Evolutionary conservation across 371 early-diverging fungal genomes (phyloP), one percentile per base, ranked within the genome.

Genomic region (Mortierella sp.): DNA sequence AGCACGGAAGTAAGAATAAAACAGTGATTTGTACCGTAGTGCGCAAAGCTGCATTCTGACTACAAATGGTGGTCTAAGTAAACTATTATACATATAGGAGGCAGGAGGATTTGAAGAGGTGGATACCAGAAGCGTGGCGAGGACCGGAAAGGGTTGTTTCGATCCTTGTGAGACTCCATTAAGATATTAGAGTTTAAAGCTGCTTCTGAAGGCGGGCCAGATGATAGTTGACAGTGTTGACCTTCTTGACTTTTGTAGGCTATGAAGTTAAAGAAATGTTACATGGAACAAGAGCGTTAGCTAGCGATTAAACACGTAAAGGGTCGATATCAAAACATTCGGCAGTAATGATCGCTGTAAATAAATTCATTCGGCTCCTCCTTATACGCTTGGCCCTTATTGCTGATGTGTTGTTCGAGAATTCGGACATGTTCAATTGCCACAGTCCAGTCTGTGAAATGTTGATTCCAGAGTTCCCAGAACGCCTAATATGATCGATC

Each of bases 181-280:
- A 32, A 58, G 11, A 15, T 43, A 28, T 0, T 9, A 9, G 48
- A 10, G 52, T 65, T 65, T 89, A 91, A 63, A 90, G 84, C 72
- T 89, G 91, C 79, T 88, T 91, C 76, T 90, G 89, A 72, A 91
- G 88, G 65, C 91, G 90, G 32, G 91, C 91, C 81, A 91, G 85
- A 65, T 91, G 91, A 55, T 91, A 91, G 76, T 91, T 91, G 83
- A 89, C 87, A 61, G 91, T 89, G 73, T 88, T 91, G 63, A 87
- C 82, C 40, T 85, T 74, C 70, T 89, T 88, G 57, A 80, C 62
- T 77, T 84, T 88, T 52, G 84, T 75, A 48, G 85, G 87, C 91
- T 91, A 76, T 59, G 24, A 47, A 58, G 33, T 13, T 13, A 33
- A 15, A 24, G 11, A 0, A 70, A 10, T 13, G 8, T 16, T 36